Conservation (phyloP, 257 asterid species). For the Jacaranda mimosifolia region DNA sequence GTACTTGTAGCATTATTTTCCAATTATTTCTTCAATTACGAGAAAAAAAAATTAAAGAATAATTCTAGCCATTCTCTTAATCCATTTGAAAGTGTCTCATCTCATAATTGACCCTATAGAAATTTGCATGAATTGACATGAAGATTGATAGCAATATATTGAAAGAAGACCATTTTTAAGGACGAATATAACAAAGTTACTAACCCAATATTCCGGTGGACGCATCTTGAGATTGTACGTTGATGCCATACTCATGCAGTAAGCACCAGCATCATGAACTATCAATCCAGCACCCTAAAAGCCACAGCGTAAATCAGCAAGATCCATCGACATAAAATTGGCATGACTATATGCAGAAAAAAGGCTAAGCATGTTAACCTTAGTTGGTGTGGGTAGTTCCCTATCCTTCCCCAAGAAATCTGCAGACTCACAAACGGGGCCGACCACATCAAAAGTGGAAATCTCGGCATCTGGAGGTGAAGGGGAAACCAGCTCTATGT, state of each 20-base stretch:
- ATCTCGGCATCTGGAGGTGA: constrained; percentile 59
- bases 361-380: constrained; percentile 53
- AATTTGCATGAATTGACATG: background rate
- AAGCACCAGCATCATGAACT: constrained; percentile 99
- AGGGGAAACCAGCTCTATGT: constrained; percentile 93
- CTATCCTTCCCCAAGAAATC: constrained; percentile 96
- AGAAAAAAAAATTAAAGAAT: no score
- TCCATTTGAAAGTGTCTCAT: no score
- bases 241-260: constrained; percentile 99
- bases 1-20: no score
- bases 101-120: no score
- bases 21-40: no score
- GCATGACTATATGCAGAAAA: background rate
- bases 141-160: background rate
- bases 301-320: constrained; percentile 26
- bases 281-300: constrained; percentile 92
- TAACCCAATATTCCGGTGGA: constrained; percentile 95
- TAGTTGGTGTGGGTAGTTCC: constrained; percentile 81
- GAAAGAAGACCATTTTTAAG: background rate
- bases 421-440: constrained; percentile 97
- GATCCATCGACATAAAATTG: background rate
- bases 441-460: constrained; percentile 86
- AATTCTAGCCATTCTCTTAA: no score
- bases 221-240: constrained; percentile 99
- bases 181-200: constrained; percentile 30